These are phyloP conservation scores for Podila epigama DNA, from an alignment of 192 early-diverging fungal genomes.

Conservation along the genomic window DNA sequence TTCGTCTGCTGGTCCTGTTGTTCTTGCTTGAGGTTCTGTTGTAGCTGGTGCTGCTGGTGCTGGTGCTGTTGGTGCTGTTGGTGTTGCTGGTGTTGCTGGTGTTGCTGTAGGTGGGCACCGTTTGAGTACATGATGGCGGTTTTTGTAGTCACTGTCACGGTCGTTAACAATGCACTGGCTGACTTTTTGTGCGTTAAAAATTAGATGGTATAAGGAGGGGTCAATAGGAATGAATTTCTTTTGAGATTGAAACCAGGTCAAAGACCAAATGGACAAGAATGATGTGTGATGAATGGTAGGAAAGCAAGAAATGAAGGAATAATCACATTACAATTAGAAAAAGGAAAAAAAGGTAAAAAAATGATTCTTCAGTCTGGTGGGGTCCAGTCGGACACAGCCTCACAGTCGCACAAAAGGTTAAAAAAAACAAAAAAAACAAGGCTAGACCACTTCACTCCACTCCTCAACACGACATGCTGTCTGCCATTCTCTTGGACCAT, in stretches of 20 bases:
- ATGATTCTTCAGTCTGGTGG: too few species aligned
- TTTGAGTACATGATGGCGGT: background rate
- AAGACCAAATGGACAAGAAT: background rate
- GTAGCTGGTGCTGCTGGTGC: slow-evolving; percentile 10
- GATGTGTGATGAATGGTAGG: background rate
- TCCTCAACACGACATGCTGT: too few species aligned
- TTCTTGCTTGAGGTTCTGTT: background rate
- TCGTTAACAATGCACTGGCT: too few species aligned
- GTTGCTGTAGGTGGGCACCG: background rate
- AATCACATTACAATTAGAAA: background rate
- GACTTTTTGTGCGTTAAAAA: too few species aligned
- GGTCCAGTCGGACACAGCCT: too few species aligned
- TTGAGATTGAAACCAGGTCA: background rate
- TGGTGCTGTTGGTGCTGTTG: slow-evolving; percentile 12
- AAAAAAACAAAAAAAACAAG: too few species aligned
- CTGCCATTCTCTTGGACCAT: too few species aligned
- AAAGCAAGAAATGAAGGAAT: background rate
- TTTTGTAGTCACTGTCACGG: background rate
- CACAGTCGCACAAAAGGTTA: too few species aligned
- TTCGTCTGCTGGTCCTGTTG: slow-evolving; percentile 8
- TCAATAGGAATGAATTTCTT: background rate
- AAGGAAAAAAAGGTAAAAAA: background rate
- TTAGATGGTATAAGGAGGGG: too few species aligned
- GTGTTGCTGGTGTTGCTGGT: slow-evolving; percentile 23
- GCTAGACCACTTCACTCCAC: too few species aligned